Evolutionary conservation across 2,329 filamentous ascomycete genomes (phyloP).

Genomic region (Diaporthe longicolla): DNA sequence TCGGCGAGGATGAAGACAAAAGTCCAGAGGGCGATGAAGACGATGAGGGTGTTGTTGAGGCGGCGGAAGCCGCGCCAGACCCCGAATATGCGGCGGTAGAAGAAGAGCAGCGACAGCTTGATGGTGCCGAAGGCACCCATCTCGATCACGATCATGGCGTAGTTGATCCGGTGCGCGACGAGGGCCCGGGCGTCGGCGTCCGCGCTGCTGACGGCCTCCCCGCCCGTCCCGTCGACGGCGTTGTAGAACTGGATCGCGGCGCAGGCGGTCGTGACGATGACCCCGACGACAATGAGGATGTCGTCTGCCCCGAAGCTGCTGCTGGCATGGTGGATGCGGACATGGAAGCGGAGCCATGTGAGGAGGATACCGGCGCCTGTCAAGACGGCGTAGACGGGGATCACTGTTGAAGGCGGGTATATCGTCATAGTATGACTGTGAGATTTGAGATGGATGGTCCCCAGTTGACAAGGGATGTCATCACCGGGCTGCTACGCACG

Average conservation of each 20-base stretch:
- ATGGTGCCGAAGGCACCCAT: neutral
- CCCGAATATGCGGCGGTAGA: neutral
- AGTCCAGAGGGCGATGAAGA: neutral
- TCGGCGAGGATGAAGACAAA: neutral
- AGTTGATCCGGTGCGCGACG: neutral
- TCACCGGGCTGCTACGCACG: neutral
- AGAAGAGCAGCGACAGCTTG: neutral
- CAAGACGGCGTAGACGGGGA: neutral
- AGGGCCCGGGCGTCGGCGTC: neutral
- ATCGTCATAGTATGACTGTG: neutral
- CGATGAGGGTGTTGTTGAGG: neutral
- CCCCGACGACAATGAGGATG: neutral
- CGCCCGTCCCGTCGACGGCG: neutral
- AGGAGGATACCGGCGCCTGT: neutral
- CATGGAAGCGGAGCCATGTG: neutral
- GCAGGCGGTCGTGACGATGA: neutral
- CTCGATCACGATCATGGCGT: neutral
- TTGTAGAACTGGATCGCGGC: slow-evolving; percentile 12
- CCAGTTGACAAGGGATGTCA: neutral
- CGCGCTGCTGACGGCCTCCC: neutral
- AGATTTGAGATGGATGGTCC: neutral
- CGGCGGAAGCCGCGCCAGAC: slow-evolving; percentile 2
- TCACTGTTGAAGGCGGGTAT: neutral
- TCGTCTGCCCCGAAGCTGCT: neutral
- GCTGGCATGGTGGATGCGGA: neutral